Evolutionary conservation across 139 green algal genomes (phyloP), one percentile per base, ranked within the genome.

Genomic region (Chlamydomonas sp.): DNA sequence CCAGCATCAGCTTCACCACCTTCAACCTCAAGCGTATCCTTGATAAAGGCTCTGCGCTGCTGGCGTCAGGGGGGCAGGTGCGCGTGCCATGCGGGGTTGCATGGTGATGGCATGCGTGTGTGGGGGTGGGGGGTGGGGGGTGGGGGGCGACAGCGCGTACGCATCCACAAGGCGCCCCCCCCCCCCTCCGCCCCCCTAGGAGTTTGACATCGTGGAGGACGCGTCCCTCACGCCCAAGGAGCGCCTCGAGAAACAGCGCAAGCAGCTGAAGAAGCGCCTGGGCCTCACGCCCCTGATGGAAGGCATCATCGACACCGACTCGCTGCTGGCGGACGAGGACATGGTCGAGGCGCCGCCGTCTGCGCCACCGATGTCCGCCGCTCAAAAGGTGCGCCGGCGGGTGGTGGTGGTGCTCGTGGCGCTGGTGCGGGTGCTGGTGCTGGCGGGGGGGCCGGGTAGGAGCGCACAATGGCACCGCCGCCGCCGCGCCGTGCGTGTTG

Each of bases 311-410:
- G 84, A 96, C 77, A 84, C 85, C 0, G 73, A 79, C 6, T 83
- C 91, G 1, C 73, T 96, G 22, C 65, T 96, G 1, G 59, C 73
- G 3, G 90, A 96, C 31, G 87, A 93, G 30, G 90, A 96, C 69
- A 71, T 96, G 10, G 64, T 80, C 62, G 70, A 31, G 43, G 60
- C 10, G 13, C 24, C 54, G 39, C 24, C 54, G 38, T 35, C 67
- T 50, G 37, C 26, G 54, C 22, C 54, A 22, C 10, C 54, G 26
- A 26, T 22, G 8, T 20, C 34, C 24, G 54, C 26, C 22, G 24
- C 8, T 6, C 54, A 64, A 26, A 26, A 10, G 16, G 10, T 64
- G n/a, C 31, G 5, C 33, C 33, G 47, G 62, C 3, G 5, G 37
- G 43, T 16, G 48, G 38, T 48, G n/a, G n/a, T n/a, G n/a, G n/a